Evolutionary conservation across 2,329 filamentous ascomycete genomes (phyloP), one percentile per base, ranked within the genome.

Genomic region (Botrytis byssoidea): DNA sequence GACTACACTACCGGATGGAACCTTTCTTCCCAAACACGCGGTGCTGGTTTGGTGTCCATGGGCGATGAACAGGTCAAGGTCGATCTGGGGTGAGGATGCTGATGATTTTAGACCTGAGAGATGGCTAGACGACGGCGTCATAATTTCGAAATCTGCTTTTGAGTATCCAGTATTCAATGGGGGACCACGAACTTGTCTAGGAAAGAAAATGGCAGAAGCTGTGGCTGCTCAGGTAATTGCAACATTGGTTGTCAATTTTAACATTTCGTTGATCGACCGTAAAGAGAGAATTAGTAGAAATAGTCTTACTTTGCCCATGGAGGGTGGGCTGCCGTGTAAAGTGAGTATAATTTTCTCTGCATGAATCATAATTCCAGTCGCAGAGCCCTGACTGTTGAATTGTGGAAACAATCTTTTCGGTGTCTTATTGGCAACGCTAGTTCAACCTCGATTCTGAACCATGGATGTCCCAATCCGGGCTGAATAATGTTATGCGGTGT

Each of bases 111-210:
- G 83, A 4, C 89, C 89, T 0, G 86, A 87, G 70, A 83, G 89
- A 61, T 91, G 88, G 86, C 80, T 91, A 3, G 79, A 80, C 32
- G 80, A 83, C 16, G 84, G 82, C 0, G 83, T 82, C 44, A 75
- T 86, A 4, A 78, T 87, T 25, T 81, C 78, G 44, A 86, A 85
- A 74, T 84, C 83, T 70, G 83, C 86, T 2, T 85, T 84, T 25
- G 89, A 90, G 79, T 91, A 87, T 76, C 89, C 88, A 1, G 89
- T 91, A 4, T 91, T 91, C 80, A 90, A 91, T 77, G 89, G 89
- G 29, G 89, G 89, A 0, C 83, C 87, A n/a, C 83, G 89, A 55
- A 84, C 84, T 4, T 91, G 89, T 75, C 81, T 91, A 51, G 89
- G 89, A 4, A 89, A 88, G 83, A 88, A 85, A 77, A 91, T 91